Conservation (phyloP, 1,139 yeast species). For the Yamadazyma mexicana region DNA sequence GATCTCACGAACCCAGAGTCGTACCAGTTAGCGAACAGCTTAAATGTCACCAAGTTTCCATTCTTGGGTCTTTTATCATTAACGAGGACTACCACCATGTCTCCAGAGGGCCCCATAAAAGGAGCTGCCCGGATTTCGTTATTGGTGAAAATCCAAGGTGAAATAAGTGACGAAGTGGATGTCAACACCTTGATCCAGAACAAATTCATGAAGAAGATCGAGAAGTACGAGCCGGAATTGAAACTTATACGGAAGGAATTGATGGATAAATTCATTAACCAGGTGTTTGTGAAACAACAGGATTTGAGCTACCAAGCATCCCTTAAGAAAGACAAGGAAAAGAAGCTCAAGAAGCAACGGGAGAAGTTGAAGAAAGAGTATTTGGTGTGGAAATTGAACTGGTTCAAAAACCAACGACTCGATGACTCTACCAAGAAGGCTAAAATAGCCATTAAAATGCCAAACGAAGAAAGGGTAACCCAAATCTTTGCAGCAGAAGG, state of each 20-base stretch:
- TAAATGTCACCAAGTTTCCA: slow-evolving; percentile 76
- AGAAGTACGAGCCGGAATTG: slow-evolving; percentile 63
- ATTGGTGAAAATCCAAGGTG: slow-evolving; percentile 69
- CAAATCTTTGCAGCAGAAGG: slow-evolving; percentile 47
- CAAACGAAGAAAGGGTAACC: slow-evolving; percentile 50
- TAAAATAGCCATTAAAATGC: slow-evolving; percentile 59
- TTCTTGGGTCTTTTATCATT: slow-evolving; percentile 68
- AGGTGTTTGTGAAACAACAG: slow-evolving; percentile 69
- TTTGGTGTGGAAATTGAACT: slow-evolving; percentile 48
- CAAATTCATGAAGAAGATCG: slow-evolving; percentile 45
- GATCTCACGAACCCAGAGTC: slow-evolving; percentile 80
- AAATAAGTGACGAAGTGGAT: slow-evolving; percentile 29
- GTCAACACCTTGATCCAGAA: slow-evolving; percentile 26
- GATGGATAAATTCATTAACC: slow-evolving; percentile 57
- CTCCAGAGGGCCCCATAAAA: slow-evolving; percentile 58
- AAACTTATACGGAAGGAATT: slow-evolving; percentile 59
- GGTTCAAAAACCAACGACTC: slow-evolving; percentile 36
- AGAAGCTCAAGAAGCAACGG: slow-evolving; percentile 27
- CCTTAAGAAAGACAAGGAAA: slow-evolving; percentile 53
- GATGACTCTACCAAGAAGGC: slow-evolving; percentile 37
- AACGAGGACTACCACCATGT: slow-evolving; percentile 55
- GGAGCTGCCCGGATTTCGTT: slow-evolving; percentile 58
- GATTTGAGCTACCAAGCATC: slow-evolving; percentile 77
- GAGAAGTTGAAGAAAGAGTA: slow-evolving; percentile 29
- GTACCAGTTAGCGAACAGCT: slow-evolving; percentile 75